phyloP scores from a whole-genome alignment of 108 stramenopile species.

The Schizochytrium sp. region DNA sequence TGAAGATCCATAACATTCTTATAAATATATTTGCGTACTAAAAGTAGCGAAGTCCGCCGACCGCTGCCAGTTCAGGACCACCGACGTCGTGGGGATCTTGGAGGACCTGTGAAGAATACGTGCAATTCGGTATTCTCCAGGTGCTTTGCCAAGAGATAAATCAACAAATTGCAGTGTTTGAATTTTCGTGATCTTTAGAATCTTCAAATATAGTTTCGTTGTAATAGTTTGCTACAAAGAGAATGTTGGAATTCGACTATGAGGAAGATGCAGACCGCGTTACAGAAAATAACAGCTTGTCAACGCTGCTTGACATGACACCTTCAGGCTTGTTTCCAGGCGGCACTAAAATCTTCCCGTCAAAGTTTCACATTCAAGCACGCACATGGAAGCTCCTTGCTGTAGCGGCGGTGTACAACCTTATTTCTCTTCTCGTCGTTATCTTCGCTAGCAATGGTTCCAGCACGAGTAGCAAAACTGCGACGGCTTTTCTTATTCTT shows the following conservation, averaged over 20 bases:
- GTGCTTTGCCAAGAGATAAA: neutral
- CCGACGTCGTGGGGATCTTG: too few species aligned
- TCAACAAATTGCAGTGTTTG: neutral
- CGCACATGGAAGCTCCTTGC: slow-evolving; percentile 7
- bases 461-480: slow-evolving; percentile 30
- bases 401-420: neutral
- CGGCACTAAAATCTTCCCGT: slow-evolving; percentile 41
- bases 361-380: slow-evolving; percentile 11
- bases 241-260: slow-evolving; percentile 27
- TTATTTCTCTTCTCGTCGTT: slow-evolving; percentile 14
- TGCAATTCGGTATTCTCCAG: too few species aligned
- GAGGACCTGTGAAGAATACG: too few species aligned
- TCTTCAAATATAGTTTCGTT: too few species aligned
- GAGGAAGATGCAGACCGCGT: slow-evolving; percentile 43
- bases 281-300: slow-evolving; percentile 19
- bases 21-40: too few species aligned
- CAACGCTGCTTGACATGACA: slow-evolving; percentile 31
- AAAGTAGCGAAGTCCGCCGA: too few species aligned
- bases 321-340: slow-evolving; percentile 21
- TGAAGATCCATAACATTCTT: too few species aligned
- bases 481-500: slow-evolving; percentile 40
- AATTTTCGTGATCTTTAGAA: too few species aligned
- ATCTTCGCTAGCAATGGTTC: neutral
- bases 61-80: too few species aligned
- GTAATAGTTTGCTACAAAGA: neutral